phyloP scores from a whole-genome alignment of 2,329 filamentous ascomycete species.

The Phialophora tarda region DNA sequence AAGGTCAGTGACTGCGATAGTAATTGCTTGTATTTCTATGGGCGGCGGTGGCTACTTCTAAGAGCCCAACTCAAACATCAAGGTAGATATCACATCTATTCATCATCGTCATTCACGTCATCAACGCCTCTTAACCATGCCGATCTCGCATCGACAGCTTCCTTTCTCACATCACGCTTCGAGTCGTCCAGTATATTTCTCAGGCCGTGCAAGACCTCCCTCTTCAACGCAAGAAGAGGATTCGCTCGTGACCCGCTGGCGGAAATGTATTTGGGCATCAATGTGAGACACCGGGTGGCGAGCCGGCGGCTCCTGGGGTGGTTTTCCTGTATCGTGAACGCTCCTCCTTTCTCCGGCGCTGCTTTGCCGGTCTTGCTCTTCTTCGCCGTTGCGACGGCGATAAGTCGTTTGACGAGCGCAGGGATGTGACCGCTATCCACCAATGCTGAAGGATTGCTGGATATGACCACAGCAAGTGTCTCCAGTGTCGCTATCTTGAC shows the following conservation, averaged over 20 bases:
- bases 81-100: slow-evolving; percentile 20
- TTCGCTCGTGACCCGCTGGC: slow-evolving; percentile 44
- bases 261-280: slow-evolving; percentile 38
- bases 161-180: slow-evolving; percentile 66
- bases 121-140: slow-evolving; percentile 64
- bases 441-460: slow-evolving; percentile 60
- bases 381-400: slow-evolving; percentile 52
- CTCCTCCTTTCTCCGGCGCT: slow-evolving; percentile 14
- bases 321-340: slow-evolving; percentile 39
- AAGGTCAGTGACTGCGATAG: neutral
- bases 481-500: slow-evolving; percentile 67
- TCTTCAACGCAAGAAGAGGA: slow-evolving; percentile 62
- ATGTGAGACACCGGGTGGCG: slow-evolving; percentile 36
- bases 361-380: slow-evolving; percentile 36
- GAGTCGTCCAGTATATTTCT: slow-evolving; percentile 64
- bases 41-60: neutral
- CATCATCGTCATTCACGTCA: slow-evolving; percentile 59
- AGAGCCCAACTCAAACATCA: neutral
- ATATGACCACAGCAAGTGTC: slow-evolving; percentile 63
- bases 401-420: slow-evolving; percentile 62
- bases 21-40: slow-evolving; percentile 3
- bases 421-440: slow-evolving; percentile 61
- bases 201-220: slow-evolving; percentile 62
- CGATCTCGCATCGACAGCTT: slow-evolving; percentile 66
- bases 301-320: slow-evolving; percentile 37